A percentile compares a stretch with the other conserved stretches of the same genome.
phyloP scores from a whole-genome alignment of 371 early-diverging fungal species.

The Zancudomyces culisetae region DNA sequence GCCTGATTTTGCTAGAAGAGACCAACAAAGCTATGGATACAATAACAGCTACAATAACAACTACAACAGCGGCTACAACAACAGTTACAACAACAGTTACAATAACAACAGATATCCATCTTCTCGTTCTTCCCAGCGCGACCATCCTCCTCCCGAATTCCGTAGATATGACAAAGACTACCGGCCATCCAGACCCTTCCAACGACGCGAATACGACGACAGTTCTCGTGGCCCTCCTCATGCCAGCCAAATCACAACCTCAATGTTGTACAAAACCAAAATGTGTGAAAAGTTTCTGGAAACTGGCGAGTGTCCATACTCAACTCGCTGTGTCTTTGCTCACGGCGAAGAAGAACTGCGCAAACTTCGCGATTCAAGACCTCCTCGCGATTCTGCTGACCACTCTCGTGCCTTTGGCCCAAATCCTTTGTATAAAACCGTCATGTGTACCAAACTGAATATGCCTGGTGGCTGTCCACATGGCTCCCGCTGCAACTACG shows the following conservation, averaged over 20 bases:
- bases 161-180: too few relatives aligned
- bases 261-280: constrained; percentile 58
- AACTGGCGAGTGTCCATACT: constrained; percentile 62
- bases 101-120: constrained; percentile 5
- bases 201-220: not conserved
- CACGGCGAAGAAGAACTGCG: constrained; percentile 35
- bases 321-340: constrained; percentile 68
- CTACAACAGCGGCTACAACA: not conserved
- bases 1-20: too few relatives aligned
- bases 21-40: not conserved
- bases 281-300: constrained; percentile 60
- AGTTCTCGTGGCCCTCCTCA: not conserved
- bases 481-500: constrained; percentile 63
- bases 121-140: not conserved
- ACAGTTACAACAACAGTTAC: not conserved
- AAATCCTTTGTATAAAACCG: constrained; percentile 71
- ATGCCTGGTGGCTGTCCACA: constrained; percentile 61
- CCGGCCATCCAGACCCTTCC: too few relatives aligned
- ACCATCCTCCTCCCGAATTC: too few relatives aligned
- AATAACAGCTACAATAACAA: too few relatives aligned
- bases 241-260: too few relatives aligned
- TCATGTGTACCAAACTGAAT: constrained; percentile 64
- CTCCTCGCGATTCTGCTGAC: not conserved
- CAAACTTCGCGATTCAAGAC: not conserved
- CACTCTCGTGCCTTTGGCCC: too few relatives aligned